phyloP scores from a whole-genome alignment of 176 grass and related monocot genomes.

The Lolium rigidum region DNA sequence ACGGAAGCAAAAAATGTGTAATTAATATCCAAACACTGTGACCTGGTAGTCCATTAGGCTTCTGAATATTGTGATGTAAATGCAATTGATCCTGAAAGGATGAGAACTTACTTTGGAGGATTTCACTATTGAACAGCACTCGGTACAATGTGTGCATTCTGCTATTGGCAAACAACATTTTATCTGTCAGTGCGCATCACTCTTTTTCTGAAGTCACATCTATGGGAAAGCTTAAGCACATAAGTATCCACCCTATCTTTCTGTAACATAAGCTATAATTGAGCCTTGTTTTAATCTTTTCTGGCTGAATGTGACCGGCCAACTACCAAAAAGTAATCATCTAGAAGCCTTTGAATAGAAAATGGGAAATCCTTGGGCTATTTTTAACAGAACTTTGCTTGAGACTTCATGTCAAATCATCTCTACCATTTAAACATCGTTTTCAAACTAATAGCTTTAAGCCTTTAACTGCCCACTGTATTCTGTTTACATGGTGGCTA shows the following conservation, averaged over 20 bases:
- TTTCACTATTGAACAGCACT: slow-evolving; percentile 18
- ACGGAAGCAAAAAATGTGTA: not conserved
- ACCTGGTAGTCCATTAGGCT: not conserved
- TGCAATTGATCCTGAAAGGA: not conserved
- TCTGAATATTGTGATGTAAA: not conserved
- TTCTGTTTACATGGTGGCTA: not conserved
- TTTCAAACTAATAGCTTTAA: not conserved
- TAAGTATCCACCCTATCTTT: slow-evolving; percentile 15
- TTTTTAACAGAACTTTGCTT: slow-evolving; percentile 25
- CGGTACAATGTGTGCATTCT: not conserved
- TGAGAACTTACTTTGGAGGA: slow-evolving; percentile 6
- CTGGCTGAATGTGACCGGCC: slow-evolving; percentile 39
- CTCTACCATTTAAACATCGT: not conserved
- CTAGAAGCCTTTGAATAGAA: slow-evolving; percentile 56
- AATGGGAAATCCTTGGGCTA: not conserved
- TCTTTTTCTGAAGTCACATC: slow-evolving; percentile 40
- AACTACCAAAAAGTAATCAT: slow-evolving; percentile 45
- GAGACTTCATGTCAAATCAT: not conserved
- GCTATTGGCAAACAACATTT: slow-evolving; percentile 37
- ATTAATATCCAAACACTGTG: not conserved
- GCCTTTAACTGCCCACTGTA: not conserved
- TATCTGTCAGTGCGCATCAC: slow-evolving; percentile 36
- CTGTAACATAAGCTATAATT: slow-evolving; percentile 14
- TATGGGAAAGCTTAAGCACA: slow-evolving; percentile 16
- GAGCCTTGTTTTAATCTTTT: slow-evolving; percentile 6